Percentiles rank a stretch among this genome's conserved stretches.
phyloP scores from a whole-genome alignment of 1,139 yeast genomes.

The Lodderomyces jiufengensis region DNA sequence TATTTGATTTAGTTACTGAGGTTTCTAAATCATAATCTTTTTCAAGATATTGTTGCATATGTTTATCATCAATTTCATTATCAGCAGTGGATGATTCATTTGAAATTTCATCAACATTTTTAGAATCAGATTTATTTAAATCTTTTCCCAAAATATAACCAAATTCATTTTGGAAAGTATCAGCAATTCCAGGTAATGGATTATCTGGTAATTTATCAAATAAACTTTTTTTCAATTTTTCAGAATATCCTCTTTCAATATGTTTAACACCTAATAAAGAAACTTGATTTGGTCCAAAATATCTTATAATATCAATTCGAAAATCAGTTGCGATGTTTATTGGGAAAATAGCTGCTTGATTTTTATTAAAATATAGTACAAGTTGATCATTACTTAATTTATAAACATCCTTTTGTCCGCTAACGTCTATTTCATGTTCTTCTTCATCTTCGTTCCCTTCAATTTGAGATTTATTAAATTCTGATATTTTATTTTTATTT shows the following conservation, averaged over 20 bases:
- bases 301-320: slow-evolving; percentile 38
- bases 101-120: slow-evolving; percentile 10
- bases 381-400: slow-evolving; percentile 29
- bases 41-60: slow-evolving; percentile 46
- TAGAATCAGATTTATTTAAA: too few relatives aligned
- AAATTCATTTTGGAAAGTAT: slow-evolving; percentile 31
- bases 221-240: slow-evolving; percentile 26
- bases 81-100: slow-evolving; percentile 11
- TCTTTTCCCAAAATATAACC: slow-evolving; percentile 16
- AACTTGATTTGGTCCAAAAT: slow-evolving; percentile 31
- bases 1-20: slow-evolving; percentile 28
- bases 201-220: slow-evolving; percentile 27
- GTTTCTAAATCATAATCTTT: slow-evolving; percentile 47
- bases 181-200: slow-evolving; percentile 30
- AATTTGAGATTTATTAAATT: slow-evolving; percentile 19
- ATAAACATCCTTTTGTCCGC: slow-evolving; percentile 28
- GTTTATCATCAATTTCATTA: slow-evolving; percentile 20
- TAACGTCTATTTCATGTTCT: slow-evolving; percentile 14
- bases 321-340: slow-evolving; percentile 28
- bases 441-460: slow-evolving; percentile 6
- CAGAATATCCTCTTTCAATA: slow-evolving; percentile 37
- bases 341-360: slow-evolving; percentile 39
- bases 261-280: slow-evolving; percentile 34
- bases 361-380: slow-evolving; percentile 31
- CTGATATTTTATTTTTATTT: slow-evolving; percentile 18